Base-by-base conservation (phyloP, 2,329 filamentous ascomycete genomes). In the Fusarium caatingaense region DNA sequence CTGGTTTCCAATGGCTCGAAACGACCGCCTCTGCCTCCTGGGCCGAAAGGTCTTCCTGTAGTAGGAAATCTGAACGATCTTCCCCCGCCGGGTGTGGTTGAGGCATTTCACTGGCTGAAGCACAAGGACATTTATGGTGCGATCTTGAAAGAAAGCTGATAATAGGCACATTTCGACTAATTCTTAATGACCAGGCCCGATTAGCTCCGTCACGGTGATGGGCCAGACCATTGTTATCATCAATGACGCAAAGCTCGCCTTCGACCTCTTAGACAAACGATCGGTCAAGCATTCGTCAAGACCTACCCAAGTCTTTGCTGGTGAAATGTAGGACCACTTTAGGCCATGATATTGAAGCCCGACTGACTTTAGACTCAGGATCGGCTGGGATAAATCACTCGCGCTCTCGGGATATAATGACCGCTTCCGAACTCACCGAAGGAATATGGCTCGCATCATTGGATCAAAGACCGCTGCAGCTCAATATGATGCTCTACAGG, bases 401-500 rank as follows among this genome's bases (percentile, higher is more conserved):
- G 76, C 76, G 4, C 59, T 81, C 20, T 72, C 75, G 23, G 74
- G 74, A 15, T 81, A 84, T 54, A 78, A 79, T 12, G 74, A 78
- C 16, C 78, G 72, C 8, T 80, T 82, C 21, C 78, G 78, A 28
- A 75, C 75, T 5, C 79, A 84, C 48, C 83, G 86, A 13, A 87
- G 83, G 71, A 78, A 82, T 12, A 78, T 84, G 42, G 76, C 78
- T 27, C 78, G 79, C n/a, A 76, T 82, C 15, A 76, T 87, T 8
- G 85, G 85, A 1, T 81, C 83, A 1, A 82, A 82, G 37, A 58
- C 68, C 0, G 68, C 77, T 0, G 78, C 82, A 1, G 63, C 79
- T 2, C 79, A 80, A 21, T 85, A 83, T 60, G 74, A 83, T 37
- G 32, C 61, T 0, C 37, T 84, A 1, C 83, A 86, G 60, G 82